Evolutionary conservation across 805 yeast species (phyloP).

Genomic region (Yarrowia deformans): DNA sequence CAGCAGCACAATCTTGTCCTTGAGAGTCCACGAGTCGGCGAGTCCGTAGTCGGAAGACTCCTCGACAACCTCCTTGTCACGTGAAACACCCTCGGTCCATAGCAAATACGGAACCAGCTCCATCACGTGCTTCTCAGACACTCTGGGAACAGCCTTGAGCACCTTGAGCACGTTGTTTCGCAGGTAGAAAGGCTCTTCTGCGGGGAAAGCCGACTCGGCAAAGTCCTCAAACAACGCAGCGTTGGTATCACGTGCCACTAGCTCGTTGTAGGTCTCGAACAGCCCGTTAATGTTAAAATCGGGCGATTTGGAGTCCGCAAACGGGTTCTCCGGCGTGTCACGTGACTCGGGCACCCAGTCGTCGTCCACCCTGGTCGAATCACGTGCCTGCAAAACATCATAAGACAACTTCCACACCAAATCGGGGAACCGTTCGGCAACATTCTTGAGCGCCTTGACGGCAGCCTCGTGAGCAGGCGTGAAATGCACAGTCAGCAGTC

Average conservation of each 20-base stretch:
- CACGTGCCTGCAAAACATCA: slow-evolving; percentile 48
- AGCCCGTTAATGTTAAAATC: slow-evolving; percentile 4
- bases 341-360: slow-evolving; percentile 32
- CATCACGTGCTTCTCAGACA: slow-evolving; percentile 71
- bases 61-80: slow-evolving; percentile 42
- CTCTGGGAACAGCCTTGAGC: slow-evolving; percentile 62
- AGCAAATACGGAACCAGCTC: slow-evolving; percentile 66
- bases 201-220: slow-evolving; percentile 17
- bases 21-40: slow-evolving; percentile 43
- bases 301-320: not conserved
- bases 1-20: slow-evolving; percentile 55
- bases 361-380: slow-evolving; percentile 39
- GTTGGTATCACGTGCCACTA: not conserved
- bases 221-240: slow-evolving; percentile 1
- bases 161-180: slow-evolving; percentile 66
- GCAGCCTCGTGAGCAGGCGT: slow-evolving; percentile 88
- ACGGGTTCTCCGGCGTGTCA: not conserved
- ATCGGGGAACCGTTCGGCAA: slow-evolving; percentile 55
- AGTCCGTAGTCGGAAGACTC: slow-evolving; percentile 6
- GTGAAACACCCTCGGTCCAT: slow-evolving; percentile 48
- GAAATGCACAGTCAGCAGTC: slow-evolving; percentile 74
- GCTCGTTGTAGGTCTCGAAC: not conserved
- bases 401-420: slow-evolving; percentile 64
- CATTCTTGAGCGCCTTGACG: slow-evolving; percentile 61
- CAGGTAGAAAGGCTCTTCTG: slow-evolving; percentile 22